Conservation (phyloP, 768 basidiomycete genomes). For the Lactarius pseudohatsudake region DNA sequence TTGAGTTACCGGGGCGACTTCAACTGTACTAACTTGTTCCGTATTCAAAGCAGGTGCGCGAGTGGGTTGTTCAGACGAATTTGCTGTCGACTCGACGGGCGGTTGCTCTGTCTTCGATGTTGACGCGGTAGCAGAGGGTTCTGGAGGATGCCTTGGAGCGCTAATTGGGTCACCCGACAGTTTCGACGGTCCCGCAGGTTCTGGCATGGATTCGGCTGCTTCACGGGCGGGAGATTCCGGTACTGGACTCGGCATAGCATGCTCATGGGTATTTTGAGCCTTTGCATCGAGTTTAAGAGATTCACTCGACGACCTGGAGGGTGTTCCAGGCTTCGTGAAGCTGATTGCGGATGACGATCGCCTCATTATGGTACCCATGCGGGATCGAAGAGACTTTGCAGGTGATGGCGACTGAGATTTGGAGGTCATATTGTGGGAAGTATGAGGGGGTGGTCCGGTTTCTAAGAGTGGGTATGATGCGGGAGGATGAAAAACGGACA, state of each 20-base stretch:
- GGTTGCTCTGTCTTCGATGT: conserved; percentile 7
- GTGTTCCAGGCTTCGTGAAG: conserved; percentile 19
- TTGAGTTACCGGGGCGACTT: conserved; percentile 1
- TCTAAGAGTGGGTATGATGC: neutral
- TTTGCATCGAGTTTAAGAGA: conserved; percentile 39
- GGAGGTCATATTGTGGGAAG: conserved; percentile 23
- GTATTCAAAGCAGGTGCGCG: neutral
- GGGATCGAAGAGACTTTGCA: conserved; percentile 23
- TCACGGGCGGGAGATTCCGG: conserved; percentile 67
- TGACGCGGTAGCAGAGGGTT: conserved; percentile 12
- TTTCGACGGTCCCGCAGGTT: conserved; percentile 32
- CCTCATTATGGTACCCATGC: conserved; percentile 27
- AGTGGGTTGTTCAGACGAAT: neutral
- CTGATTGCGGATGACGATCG: conserved; percentile 28
- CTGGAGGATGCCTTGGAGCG: conserved; percentile 14
- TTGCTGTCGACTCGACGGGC: neutral
- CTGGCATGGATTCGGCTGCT: conserved; percentile 39
- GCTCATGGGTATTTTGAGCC: conserved; percentile 33
- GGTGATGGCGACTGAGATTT: conserved; percentile 15
- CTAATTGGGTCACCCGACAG: conserved; percentile 29
- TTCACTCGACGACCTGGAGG: conserved; percentile 26
- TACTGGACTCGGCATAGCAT: conserved; percentile 58
- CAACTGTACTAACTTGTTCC: neutral
- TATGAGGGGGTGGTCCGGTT: neutral
- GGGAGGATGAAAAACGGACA: conserved; percentile 15